These are phyloP conservation scores for Xylaria multiplex DNA, from an alignment of 2,329 filamentous ascomycete genomes.

Conservation along the genomic window DNA sequence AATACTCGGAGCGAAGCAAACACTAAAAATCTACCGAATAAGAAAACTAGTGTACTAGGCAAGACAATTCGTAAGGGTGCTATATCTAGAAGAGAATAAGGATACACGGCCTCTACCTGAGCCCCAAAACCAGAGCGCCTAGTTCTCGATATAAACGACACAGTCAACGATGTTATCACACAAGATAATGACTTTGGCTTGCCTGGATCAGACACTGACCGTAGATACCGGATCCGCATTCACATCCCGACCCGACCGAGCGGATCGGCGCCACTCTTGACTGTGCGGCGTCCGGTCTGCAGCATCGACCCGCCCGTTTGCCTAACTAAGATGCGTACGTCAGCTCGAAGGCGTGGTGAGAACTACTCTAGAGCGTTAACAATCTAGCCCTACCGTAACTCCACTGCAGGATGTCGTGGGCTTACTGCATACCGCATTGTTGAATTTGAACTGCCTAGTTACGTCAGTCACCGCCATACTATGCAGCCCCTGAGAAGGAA, in stretches of 20 bases:
- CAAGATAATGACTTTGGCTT: not conserved
- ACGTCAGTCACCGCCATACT: not conserved
- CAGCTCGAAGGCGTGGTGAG: not conserved
- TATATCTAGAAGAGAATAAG: too few species aligned
- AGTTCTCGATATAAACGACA: not conserved
- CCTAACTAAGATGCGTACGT: not conserved
- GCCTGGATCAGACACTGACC: not conserved
- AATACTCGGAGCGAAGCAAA: too few species aligned
- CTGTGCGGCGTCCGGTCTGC: constrained; percentile 1
- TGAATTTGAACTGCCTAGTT: not conserved
- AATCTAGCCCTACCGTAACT: not conserved
- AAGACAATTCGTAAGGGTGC: not conserved
- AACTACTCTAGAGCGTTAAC: too few species aligned
- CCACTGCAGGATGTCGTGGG: not conserved
- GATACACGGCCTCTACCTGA: not conserved
- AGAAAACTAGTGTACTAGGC: not conserved
- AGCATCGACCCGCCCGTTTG: constrained; percentile 1
- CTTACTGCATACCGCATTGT: not conserved
- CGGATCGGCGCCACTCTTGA: constrained; percentile 2
- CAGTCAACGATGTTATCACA: not conserved
- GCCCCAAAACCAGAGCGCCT: not conserved
- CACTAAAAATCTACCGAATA: not conserved
- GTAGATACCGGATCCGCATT: constrained; percentile 7
- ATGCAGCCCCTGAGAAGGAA: not conserved
- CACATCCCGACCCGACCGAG: not conserved